phyloP scores from a whole-genome alignment of 352 stramenopile species.

The Hyaloperonospora arabidopsidis region DNA sequence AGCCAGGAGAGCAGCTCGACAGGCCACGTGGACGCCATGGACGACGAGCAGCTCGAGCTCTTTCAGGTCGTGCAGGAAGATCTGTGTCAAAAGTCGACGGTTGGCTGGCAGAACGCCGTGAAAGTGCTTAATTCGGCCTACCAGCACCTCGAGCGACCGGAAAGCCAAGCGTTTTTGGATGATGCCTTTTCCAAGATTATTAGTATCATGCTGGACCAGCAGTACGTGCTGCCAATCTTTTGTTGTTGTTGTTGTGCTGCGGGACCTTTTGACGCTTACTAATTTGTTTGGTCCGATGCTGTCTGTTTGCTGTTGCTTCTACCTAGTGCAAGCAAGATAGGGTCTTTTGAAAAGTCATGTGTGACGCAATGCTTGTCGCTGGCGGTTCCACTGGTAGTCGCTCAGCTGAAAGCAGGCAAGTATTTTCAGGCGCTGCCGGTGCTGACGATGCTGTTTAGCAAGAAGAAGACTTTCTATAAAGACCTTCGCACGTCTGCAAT shows the following conservation, averaged over 20 bases:
- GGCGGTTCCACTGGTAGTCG: constrained; percentile 56
- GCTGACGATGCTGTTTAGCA: constrained; percentile 82
- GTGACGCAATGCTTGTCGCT: constrained; percentile 72
- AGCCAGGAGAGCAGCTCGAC: constrained; percentile 33
- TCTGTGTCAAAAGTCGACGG: constrained; percentile 81
- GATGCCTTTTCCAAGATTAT: constrained; percentile 73
- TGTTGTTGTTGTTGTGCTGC: too few relatives aligned
- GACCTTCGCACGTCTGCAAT: constrained; percentile 78
- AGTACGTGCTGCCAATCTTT: constrained; percentile 41
- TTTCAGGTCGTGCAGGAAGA: constrained; percentile 82
- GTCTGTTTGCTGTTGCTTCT: neutral
- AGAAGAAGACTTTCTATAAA: constrained; percentile 88
- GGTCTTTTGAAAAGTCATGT: constrained; percentile 77
- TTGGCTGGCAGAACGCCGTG: constrained; percentile 85
- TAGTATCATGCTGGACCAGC: constrained; percentile 87
- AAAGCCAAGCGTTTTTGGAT: constrained; percentile 74
- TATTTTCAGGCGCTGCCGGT: constrained; percentile 57
- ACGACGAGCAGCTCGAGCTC: constrained; percentile 78
- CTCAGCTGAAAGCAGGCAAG: constrained; percentile 64
- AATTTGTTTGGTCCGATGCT: constrained; percentile 1
- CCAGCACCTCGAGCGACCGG: constrained; percentile 52
- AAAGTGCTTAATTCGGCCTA: constrained; percentile 76
- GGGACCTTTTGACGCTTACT: neutral
- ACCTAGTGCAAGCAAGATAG: constrained; percentile 79
- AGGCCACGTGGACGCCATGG: constrained; percentile 44